These are phyloP conservation scores for Filobasidium uniguttulatum DNA, from an alignment of 1,284 basidiomycete genomes.

Conservation along the genomic window DNA sequence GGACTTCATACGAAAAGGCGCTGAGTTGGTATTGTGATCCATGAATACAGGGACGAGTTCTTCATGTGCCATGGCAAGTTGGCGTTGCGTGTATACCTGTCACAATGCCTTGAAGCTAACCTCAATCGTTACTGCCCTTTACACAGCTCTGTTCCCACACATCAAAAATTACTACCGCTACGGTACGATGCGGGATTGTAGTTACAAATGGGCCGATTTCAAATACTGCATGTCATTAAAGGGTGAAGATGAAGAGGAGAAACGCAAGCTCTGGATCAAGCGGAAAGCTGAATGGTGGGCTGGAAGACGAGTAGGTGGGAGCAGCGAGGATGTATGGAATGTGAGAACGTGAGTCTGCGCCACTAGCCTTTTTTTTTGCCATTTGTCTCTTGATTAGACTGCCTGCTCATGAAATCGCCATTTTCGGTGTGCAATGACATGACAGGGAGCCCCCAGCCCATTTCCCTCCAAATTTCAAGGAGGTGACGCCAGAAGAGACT, in stretches of 20 bases:
- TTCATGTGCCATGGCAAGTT: conserved; percentile 58
- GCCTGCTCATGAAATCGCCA: too few relatives aligned
- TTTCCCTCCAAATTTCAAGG: conserved; percentile 1
- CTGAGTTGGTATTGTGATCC: not conserved
- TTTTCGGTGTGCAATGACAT: too few relatives aligned
- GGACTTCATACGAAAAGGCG: not conserved
- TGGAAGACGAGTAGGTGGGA: conserved; percentile 51
- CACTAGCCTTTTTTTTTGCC: not conserved
- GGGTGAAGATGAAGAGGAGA: conserved; percentile 57
- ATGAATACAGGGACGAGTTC: conserved; percentile 47
- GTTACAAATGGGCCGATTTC: conserved; percentile 73
- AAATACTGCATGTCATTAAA: conserved; percentile 88
- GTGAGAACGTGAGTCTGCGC: conserved; percentile 44
- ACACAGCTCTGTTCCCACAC: conserved; percentile 50
- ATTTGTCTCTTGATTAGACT: not conserved
- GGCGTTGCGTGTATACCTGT: not conserved
- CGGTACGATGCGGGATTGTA: conserved; percentile 64
- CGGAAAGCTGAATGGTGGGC: conserved; percentile 88
- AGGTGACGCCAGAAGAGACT: not conserved
- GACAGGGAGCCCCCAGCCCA: not conserved
- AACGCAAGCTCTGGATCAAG: conserved; percentile 67
- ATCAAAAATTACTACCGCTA: conserved; percentile 74
- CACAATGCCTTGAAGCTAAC: conserved; percentile 6
- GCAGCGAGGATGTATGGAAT: conserved; percentile 91
- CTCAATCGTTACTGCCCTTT: not conserved